Evolutionary conservation across 2,329 filamentous ascomycete species (phyloP), one percentile per base, ranked within the genome.

Genomic region (Botrytis pseudocinerea): DNA sequence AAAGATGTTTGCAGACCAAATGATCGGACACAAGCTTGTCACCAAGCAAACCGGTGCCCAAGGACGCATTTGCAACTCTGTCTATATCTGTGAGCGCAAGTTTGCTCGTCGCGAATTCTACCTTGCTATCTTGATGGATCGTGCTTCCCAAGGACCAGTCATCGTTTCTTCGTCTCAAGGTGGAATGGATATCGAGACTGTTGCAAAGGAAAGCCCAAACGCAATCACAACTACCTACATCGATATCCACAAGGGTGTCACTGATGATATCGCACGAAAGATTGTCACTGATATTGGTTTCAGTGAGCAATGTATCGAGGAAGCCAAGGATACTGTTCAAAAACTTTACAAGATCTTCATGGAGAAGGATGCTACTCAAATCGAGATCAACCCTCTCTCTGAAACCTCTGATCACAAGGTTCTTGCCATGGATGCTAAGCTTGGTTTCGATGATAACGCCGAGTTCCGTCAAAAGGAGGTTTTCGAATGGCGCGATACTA

Each of bases 21-120:
- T 99, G 96, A 98, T 99, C 85, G 96, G 96, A 82, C 95, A 99
- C 87, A 98, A 98, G 86, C 94, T 99, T 85, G 90, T 99, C 85
- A 99, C 96, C 84, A 99, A 99, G 91, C 96, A 99, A 88, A 99
- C 96, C 74, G 96, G 96, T 83, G 93, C 95, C 79, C 89, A 85
- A 80, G 96, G 96, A 82, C 94, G 96, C 83, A 90, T 97, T 83
- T 99, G 96, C 90, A 98, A 93, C 85, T 90, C 95, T 77, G 96
- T 99, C 83, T 98, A 97, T 88, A 98, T 99, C 83, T 97, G 95
- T 86, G 96, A 99, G 89, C 95, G 96, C 89, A 99, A 99, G 88
- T 99, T 98, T 82, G 96, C 96, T 80, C 94, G 96, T 79, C 92
- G 96, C 82, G 96, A 99, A 86, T 99, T 99, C 88, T 99, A 99